Conservation (phyloP, 2,329 filamentous ascomycete species). For the Phyllosticta paracitricarpa region DNA sequence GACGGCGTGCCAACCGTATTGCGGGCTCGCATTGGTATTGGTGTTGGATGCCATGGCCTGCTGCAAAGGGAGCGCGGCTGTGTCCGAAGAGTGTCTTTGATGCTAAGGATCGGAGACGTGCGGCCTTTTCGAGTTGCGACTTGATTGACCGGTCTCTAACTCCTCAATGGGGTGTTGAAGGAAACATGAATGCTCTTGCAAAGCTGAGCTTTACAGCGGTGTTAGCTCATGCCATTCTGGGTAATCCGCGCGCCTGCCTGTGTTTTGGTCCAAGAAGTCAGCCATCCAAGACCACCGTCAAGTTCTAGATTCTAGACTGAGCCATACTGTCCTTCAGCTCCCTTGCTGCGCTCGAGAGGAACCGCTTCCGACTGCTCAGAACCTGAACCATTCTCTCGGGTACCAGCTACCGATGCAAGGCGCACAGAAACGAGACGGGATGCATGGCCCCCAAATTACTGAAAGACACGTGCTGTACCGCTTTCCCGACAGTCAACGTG, state of each 20-base stretch:
- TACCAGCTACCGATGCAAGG: not conserved
- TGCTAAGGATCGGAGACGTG: not conserved
- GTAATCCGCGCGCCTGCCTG: not conserved
- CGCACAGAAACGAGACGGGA: not conserved
- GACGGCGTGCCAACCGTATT: constrained; percentile 22
- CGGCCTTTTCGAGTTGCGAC: not conserved
- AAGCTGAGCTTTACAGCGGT: not conserved
- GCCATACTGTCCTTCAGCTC: not conserved
- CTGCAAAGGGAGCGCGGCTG: not conserved
- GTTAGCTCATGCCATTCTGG: not conserved
- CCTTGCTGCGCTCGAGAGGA: not conserved
- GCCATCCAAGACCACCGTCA: not conserved
- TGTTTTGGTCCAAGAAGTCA: not conserved
- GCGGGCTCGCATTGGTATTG: not conserved
- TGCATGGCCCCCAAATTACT: not conserved
- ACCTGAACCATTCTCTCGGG: not conserved
- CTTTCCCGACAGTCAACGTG: not conserved
- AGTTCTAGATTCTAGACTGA: not conserved
- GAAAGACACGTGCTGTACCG: not conserved
- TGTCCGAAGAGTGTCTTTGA: not conserved
- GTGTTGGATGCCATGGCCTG: not conserved
- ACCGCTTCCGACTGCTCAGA: not conserved
- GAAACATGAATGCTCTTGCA: not conserved
- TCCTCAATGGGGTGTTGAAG: not conserved
- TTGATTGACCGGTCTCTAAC: not conserved